These are phyloP conservation scores for Combretum micranthum DNA, from an alignment of 345 rosid genomes.

Conservation along the genomic window DNA sequence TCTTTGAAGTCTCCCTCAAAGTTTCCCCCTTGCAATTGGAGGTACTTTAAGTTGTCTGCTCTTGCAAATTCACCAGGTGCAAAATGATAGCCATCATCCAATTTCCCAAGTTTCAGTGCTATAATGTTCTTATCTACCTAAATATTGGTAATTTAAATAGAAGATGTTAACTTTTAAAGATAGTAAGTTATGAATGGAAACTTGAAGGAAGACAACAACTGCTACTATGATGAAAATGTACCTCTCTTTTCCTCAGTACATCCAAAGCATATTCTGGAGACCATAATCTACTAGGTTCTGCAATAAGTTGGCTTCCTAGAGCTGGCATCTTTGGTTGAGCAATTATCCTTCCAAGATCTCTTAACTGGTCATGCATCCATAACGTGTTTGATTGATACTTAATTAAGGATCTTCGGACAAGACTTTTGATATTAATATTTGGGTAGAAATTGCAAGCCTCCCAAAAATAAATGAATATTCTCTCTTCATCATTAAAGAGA, in stretches of 20 bases:
- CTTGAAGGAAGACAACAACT: no score
- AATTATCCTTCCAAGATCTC: no score
- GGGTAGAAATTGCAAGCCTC: neutral
- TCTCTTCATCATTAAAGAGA: neutral
- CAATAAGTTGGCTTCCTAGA: no score
- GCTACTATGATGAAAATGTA: no score
- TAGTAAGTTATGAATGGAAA: no score
- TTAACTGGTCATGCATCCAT: neutral
- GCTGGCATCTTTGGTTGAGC: no score
- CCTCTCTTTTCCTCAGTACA: no score
- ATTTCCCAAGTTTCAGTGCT: neutral
- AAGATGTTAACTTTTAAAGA: no score
- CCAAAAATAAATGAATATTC: neutral
- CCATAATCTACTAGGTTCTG: no score
- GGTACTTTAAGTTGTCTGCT: neutral
- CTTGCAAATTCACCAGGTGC: neutral
- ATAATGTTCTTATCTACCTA: neutral
- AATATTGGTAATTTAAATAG: neutral
- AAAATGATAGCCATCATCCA: neutral
- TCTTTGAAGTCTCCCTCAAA: no score
- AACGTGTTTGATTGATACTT: neutral
- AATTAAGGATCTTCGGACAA: neutral
- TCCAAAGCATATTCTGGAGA: no score
- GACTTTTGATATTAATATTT: neutral
- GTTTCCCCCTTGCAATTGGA: neutral